Conservation (phyloP, 225 moss, liverwort and hornwort species). For the Bryoerythrophyllum caledonicum region DNA sequence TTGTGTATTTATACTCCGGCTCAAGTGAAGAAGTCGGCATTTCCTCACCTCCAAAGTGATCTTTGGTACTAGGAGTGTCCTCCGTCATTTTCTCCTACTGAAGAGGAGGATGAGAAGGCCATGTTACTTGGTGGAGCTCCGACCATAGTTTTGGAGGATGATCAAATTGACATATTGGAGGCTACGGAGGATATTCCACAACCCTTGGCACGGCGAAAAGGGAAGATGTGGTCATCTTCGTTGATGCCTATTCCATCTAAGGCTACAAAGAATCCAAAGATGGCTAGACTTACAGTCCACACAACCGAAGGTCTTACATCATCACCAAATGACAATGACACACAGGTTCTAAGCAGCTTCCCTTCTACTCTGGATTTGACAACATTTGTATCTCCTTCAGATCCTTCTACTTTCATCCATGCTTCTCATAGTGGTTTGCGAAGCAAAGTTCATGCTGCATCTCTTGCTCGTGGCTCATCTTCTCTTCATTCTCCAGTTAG, state of each 20-base stretch:
- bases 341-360: neutral
- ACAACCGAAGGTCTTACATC: neutral
- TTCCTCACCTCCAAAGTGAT: neutral
- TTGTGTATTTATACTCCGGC: neutral
- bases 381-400: no score
- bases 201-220: no score
- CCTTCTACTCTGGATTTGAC: no score
- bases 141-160: no score
- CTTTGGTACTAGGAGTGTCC: neutral
- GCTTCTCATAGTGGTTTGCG: neutral
- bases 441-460: no score
- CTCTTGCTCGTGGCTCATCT: no score
- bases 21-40: neutral
- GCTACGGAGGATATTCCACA: no score
- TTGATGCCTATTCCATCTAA: neutral
- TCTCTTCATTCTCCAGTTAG: no score
- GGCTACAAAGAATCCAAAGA: neutral
- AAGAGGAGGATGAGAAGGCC: neutral
- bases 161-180: no score
- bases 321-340: neutral
- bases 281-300: neutral
- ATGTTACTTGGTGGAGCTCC: neutral
- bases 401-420: neutral
- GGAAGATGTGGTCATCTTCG: neutral
- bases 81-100: neutral